Evolutionary conservation across 306 rosid species (phyloP).

Genomic region (Trifolium pratense): DNA sequence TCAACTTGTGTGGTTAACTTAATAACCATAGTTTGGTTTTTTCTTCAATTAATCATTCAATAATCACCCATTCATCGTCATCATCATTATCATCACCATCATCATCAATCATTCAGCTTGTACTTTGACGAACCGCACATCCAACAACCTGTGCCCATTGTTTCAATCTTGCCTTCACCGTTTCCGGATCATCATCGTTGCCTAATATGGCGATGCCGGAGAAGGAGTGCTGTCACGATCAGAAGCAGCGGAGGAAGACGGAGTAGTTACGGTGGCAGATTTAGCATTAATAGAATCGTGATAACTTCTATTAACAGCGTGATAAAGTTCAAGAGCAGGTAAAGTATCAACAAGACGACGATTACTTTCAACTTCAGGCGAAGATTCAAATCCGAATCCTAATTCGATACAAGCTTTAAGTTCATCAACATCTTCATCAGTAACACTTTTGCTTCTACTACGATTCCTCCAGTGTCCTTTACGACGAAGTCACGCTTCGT

Average conservation of each 20-base stretch:
- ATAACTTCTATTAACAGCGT: conserved; percentile 75
- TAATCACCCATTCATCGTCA: conserved; percentile 22
- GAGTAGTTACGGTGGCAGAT: conserved; percentile 42
- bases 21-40: conserved; percentile 50
- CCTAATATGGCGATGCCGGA: conserved; percentile 55
- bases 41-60: conserved; percentile 19
- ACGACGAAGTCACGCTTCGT: conserved; percentile 90
- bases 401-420: conserved; percentile 92
- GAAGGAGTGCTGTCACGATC: conserved; percentile 63
- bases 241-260: conserved; percentile 59
- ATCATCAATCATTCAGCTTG: conserved; percentile 37
- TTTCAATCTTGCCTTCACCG: conserved; percentile 78
- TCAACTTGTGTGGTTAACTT: conserved; percentile 44
- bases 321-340: conserved; percentile 84
- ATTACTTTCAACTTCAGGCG: conserved; percentile 57
- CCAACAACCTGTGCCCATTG: conserved; percentile 99
- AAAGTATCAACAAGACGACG: conserved; percentile 74
- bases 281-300: conserved; percentile 50
- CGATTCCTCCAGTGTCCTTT: conserved; percentile 68
- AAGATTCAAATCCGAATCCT: conserved; percentile 80
- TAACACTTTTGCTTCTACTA: conserved; percentile 75
- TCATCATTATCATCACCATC: neutral
- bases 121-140: conserved; percentile 81
- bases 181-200: conserved; percentile 76
- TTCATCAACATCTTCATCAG: conserved; percentile 86